Evolutionary conservation across 768 basidiomycete species (phyloP), one percentile per base, ranked within the genome.

Genomic region (Lactarius sanguifluus): DNA sequence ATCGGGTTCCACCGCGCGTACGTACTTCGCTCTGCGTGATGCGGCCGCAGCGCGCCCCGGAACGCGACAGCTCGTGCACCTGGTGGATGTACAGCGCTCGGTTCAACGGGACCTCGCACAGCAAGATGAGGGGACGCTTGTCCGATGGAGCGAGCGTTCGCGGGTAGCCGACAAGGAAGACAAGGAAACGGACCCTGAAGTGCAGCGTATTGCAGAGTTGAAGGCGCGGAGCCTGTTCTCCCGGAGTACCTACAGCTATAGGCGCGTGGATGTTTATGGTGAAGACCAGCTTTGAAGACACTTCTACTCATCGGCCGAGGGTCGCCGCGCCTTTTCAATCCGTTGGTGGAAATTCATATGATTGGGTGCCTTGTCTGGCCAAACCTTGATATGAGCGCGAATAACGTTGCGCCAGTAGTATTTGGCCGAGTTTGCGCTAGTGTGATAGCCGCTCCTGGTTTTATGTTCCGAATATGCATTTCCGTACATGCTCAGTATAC

Each of bases 31-130:
- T 16, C 45, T 70, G 5, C 55, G 20, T 15, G 63, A 62, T 5
- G 64, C 66, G 20, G 52, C 54, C 0, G 56, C 55, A 10, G 8
- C 45, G 7, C 45, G 50, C 5, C 59, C 69, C 10, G 52, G 60
- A 40, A 3, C 1, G 2, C 59, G 62, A 30, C 62, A 58, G 13
- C 65, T 70, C 13, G 69, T 62, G 50, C 70, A 67, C 47, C 18
- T 71, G 36, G 38, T 30, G 20, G 69, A 67, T 28, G 66, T 70
- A 13, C 69, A 65, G 55, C 63, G 23, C n/a, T 69, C 60, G 16
- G 59, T 69, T n/a, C 43, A 45, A 57, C 56, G 64, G 16, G 41
- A 38, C 20, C 52, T 68, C 13, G 58, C n/a, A 8, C 63, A 23
- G 9, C 8, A 58, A 25, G 47, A 16, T 23, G 12, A n/a, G 20